phyloP scores from a whole-genome alignment of 2,329 filamentous ascomycete species.

The Fusarium anguioides region DNA sequence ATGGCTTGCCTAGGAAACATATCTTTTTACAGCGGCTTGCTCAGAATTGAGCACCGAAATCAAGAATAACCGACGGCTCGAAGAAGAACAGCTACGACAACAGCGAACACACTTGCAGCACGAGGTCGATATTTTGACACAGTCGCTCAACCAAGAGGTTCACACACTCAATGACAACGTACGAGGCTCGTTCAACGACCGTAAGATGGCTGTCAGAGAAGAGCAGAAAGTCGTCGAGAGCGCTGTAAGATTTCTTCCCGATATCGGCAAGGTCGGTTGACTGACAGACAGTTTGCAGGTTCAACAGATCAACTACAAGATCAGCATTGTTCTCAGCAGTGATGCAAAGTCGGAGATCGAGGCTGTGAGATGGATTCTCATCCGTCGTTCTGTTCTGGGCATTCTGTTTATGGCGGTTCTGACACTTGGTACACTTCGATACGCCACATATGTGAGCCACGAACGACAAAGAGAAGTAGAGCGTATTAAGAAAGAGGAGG shows the following conservation, averaged over 20 bases:
- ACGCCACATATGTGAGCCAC: conserved; percentile 66
- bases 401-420: conserved; percentile 74
- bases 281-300: conserved; percentile 63
- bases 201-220: conserved; percentile 90
- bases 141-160: conserved; percentile 86
- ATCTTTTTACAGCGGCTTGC: conserved; percentile 93
- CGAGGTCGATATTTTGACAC: conserved; percentile 91
- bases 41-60: conserved; percentile 91
- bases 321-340: conserved; percentile 88
- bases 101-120: conserved; percentile 90
- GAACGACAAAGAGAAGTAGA: conserved; percentile 61
- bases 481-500: conserved; percentile 56
- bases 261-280: not conserved
- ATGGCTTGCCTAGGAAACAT: conserved; percentile 71
- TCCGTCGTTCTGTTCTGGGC: conserved; percentile 70
- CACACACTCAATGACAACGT: conserved; percentile 86
- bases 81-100: conserved; percentile 83
- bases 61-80: conserved; percentile 77
- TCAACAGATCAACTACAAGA: conserved; percentile 96
- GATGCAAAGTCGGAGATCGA: conserved; percentile 94
- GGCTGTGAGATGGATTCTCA: conserved; percentile 86
- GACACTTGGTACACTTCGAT: conserved; percentile 69
- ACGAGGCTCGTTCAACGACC: conserved; percentile 96
- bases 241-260: conserved; percentile 63
- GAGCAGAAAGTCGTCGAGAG: conserved; percentile 88